Conservation (phyloP, 371 early-diverging fungal species). For the Syncephalastrum sp. region DNA sequence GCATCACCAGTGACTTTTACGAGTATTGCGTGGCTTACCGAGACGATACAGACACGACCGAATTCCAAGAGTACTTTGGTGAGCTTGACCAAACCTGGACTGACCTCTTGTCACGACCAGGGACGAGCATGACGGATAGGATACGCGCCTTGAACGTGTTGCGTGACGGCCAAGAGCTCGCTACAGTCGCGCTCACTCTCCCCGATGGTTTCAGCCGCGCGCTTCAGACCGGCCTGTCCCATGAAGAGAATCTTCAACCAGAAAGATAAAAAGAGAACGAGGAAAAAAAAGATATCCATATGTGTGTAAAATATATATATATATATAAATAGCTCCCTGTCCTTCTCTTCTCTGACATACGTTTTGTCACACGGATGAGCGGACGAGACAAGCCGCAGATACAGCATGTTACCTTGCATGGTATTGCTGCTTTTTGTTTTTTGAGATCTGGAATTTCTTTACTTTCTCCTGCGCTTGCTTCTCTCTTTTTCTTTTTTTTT, state of each 20-base stretch:
- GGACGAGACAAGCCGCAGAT: too few species aligned
- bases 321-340: too few species aligned
- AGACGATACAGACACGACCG: slow-evolving; percentile 25
- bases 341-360: too few species aligned
- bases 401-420: too few species aligned
- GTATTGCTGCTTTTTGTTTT: too few species aligned
- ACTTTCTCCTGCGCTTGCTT: too few species aligned
- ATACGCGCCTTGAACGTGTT: slow-evolving; percentile 32
- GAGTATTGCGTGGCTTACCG: slow-evolving; percentile 34
- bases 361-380: too few species aligned
- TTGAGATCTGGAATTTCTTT: too few species aligned
- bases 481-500: too few species aligned
- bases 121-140: slow-evolving; percentile 26
- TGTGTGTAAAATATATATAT: too few species aligned
- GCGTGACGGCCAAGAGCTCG: slow-evolving; percentile 33
- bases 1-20: slow-evolving; percentile 34
- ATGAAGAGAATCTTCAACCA: background rate
- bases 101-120: slow-evolving; percentile 12
- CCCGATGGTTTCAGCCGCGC: slow-evolving; percentile 19
- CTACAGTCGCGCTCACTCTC: slow-evolving; percentile 16
- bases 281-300: too few species aligned
- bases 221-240: slow-evolving; percentile 10
- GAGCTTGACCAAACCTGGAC: slow-evolving; percentile 36
- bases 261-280: too few species aligned
- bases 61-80: slow-evolving; percentile 29